Conservation (phyloP, 1,284 basidiomycete genomes). For the Wolfiporia cocos region DNA sequence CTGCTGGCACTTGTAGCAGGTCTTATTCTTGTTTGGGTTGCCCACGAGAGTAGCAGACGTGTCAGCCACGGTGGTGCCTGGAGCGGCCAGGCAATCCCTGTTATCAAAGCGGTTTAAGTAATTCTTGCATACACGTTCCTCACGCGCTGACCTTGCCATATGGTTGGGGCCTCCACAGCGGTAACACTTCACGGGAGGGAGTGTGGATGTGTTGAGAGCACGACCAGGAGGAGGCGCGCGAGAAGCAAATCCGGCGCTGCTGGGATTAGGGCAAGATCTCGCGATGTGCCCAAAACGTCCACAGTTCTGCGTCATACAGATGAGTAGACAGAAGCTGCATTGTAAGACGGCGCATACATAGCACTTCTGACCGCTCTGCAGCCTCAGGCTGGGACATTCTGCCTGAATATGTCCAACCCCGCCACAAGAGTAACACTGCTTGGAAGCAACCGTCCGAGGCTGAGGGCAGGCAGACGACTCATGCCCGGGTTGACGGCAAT, state of each 20-base stretch:
- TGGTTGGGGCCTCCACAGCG: constrained; percentile 80
- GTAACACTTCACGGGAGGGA: constrained; percentile 79
- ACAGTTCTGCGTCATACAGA: constrained; percentile 48
- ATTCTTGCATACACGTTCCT: not conserved
- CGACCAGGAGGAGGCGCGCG: constrained; percentile 70
- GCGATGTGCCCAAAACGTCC: constrained; percentile 79
- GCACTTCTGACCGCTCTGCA: constrained; percentile 71
- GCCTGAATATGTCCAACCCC: constrained; percentile 74
- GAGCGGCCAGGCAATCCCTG: constrained; percentile 75
- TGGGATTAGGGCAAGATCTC: constrained; percentile 57
- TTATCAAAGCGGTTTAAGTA: constrained; percentile 1
- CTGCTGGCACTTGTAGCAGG: constrained; percentile 82
- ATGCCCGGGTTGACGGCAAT: constrained; percentile 86
- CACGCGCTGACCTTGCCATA: constrained; percentile 60
- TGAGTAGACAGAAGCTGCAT: constrained; percentile 11
- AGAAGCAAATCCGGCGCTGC: constrained; percentile 46
- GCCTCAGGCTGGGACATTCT: constrained; percentile 81
- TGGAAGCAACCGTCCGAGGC: constrained; percentile 70
- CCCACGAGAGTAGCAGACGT: constrained; percentile 26
- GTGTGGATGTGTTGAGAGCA: constrained; percentile 64
- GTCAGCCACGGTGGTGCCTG: constrained; percentile 47
- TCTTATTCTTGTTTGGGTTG: constrained; percentile 57
- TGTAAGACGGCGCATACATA: constrained; percentile 48
- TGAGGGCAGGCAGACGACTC: constrained; percentile 85
- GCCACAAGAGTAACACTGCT: constrained; percentile 79